These are phyloP conservation scores for Vanderwaltozyma tropicalis DNA, from an alignment of 805 yeast genomes.

Conservation along the genomic window DNA sequence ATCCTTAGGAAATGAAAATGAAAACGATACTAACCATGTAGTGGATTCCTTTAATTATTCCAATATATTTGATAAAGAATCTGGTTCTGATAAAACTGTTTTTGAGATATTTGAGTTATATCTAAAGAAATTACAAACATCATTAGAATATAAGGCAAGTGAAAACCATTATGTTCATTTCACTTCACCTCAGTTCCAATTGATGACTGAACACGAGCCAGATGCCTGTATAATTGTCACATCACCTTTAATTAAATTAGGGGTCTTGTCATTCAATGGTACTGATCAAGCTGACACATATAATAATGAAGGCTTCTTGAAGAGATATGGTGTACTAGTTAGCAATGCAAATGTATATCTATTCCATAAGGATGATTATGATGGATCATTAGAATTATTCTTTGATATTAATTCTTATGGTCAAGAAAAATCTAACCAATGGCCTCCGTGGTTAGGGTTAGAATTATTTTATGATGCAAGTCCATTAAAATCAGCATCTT, in stretches of 20 bases:
- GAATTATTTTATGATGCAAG: constrained; percentile 55
- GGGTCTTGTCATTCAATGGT: constrained; percentile 55
- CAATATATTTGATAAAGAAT: not conserved
- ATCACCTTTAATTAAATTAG: constrained; percentile 60
- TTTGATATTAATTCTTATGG: constrained; percentile 52
- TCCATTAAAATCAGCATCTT: constrained; percentile 36
- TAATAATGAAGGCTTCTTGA: constrained; percentile 43
- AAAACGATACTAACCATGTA: not conserved
- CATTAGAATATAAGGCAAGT: not conserved
- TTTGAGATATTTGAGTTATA: too few relatives aligned
- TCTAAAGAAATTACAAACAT: too few relatives aligned
- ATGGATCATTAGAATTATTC: constrained; percentile 32
- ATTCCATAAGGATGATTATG: constrained; percentile 42
- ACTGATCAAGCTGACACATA: constrained; percentile 33
- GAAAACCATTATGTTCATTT: constrained; percentile 40
- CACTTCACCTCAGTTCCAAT: constrained; percentile 75
- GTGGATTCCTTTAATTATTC: not conserved
- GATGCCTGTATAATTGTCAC: constrained; percentile 59
- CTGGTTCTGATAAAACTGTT: too few relatives aligned
- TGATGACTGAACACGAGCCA: constrained; percentile 40
- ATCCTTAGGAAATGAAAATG: not conserved
- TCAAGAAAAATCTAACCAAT: constrained; percentile 31
- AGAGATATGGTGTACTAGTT: constrained; percentile 58
- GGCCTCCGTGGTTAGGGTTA: constrained; percentile 89
- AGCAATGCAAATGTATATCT: constrained; percentile 65